Base-by-base conservation (phyloP, 352 stramenopile species). In the Globisporangium alternatum region DNA sequence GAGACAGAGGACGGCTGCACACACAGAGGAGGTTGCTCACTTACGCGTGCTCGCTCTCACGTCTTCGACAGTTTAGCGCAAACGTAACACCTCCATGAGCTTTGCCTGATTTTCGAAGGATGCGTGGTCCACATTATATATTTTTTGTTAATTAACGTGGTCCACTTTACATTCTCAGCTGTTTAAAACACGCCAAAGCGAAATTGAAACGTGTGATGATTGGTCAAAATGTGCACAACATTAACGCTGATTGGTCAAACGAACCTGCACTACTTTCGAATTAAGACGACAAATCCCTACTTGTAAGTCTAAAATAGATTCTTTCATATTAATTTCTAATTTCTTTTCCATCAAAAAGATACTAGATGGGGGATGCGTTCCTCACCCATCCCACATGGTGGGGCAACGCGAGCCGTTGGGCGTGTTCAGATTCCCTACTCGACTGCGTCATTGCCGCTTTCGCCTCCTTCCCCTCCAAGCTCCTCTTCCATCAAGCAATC, bases 391-490 rank as follows among this genome's bases (percentile, higher is more conserved):
- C 9, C 51, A 45, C 39, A 13, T n/a, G 39, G 13, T n/a, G 39
- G 39, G 15, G 39, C 39, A 45, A 45, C 10, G 5, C 39, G 39
- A 43, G 39, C 39, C 15, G 12, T 45, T 41, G 28, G 28, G 51
- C 52, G 52, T 58, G 52, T 62, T 62, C 41, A 62, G 56, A 62
- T 62, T 53, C 41, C 33, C n/a, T 22, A 17, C 30, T 10, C 30
- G 30, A 12, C 39, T 39, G 39, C 41, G 56, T 53, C 56, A 63
- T 63, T 63, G 43, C 31, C 57, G 44, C 57, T 63, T 63, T 63
- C 43, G 47, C 31, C 21, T 4, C 2, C 59, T 30, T 10, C 4
- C 13, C n/a, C 28, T 15, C 48, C 49, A 22, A 60, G 33, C 35
- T 17, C 54, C 21, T 10, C n/a, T 17, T 19, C 12, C 25, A 21